Evolutionary conservation across 345 rosid genomes (phyloP), one percentile per base, ranked within the genome.

Genomic region (Lepidium aucheri): DNA sequence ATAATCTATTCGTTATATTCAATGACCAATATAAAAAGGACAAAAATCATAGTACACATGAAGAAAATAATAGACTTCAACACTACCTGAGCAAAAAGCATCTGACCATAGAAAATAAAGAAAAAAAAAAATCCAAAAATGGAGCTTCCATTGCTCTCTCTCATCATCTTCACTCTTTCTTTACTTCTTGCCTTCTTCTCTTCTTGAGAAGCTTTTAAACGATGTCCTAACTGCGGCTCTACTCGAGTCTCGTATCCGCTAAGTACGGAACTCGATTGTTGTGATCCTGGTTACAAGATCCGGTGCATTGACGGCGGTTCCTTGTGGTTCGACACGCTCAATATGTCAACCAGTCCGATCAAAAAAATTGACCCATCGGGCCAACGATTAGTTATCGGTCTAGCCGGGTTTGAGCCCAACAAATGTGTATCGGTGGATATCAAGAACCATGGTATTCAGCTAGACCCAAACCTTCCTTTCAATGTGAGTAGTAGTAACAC

Each of bases 261-360:
- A 28, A 78, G 79, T 50, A 71, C 71, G 0, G 65, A 35, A 12
- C 69, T 71, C 7, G 56, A 15, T 6, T 69, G 78, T 22, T 76
- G 76, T 32, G 78, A 78, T 49, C 76, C 34, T 9, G 44, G 24
- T 42, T 71, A 79, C 67, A 81, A 74, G 65, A 50, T 79, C 33
- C 43, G 77, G 55, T 76, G 81, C 74, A 70, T 63, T 0, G 17
- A 53, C n/a, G 34, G 40, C 1, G 76, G 79, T 20, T 57, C 43
- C 6, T 49, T 74, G 8, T 79, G 82, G 83, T 76, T 79, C 22
- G 70, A 81, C 30, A 61, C 77, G 5, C 39, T 70, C 33, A 74
- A 76, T 15, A 77, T 72, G 14, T 73, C 90, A 43, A 66, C 84
- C 51, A 77, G 81, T 65, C 55, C 49, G 58, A 78, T 85, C 76